Percentiles rank a stretch among this genome's conserved stretches.
These are phyloP conservation scores for Aspergillus ochraceoroseus DNA, from an alignment of 2,329 filamentous ascomycete genomes.

Conservation along the genomic window DNA sequence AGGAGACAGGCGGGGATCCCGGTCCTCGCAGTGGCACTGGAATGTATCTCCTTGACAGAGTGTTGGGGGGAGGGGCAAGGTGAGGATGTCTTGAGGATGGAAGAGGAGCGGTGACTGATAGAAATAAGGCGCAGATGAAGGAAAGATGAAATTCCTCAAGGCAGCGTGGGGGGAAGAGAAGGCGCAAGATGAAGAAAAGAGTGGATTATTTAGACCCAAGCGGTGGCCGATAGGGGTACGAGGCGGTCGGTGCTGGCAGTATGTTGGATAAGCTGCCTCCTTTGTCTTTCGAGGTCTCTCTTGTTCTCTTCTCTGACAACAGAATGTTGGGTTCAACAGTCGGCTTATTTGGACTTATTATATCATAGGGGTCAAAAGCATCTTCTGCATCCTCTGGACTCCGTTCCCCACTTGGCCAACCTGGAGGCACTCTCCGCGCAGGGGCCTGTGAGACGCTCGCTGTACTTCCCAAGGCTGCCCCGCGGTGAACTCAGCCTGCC, in stretches of 20 bases:
- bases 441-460: slow-evolving; percentile 14
- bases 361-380: no score
- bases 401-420: slow-evolving; percentile 10
- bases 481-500: slow-evolving; percentile 10
- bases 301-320: no score
- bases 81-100: background rate
- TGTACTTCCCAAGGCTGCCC: slow-evolving; percentile 8
- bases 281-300: no score
- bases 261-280: no score
- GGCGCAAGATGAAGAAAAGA: slow-evolving; percentile 6
- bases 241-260: slow-evolving; percentile 16
- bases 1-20: slow-evolving; percentile 7
- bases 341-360: no score
- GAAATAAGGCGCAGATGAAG: slow-evolving; percentile 1
- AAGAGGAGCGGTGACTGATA: slow-evolving; percentile 2
- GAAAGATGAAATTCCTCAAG: slow-evolving; percentile 8
- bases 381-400: no score
- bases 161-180: slow-evolving; percentile 11
- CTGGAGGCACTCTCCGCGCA: slow-evolving; percentile 9
- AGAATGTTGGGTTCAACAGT: background rate
- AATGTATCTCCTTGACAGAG: slow-evolving; percentile 10
- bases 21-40: slow-evolving; percentile 8
- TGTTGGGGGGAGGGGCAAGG: slow-evolving; percentile 3
- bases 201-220: background rate
- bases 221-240: slow-evolving; percentile 7